Conservation (phyloP, 192 early-diverging fungal species). For the Fimicolochytrium jonesii region DNA sequence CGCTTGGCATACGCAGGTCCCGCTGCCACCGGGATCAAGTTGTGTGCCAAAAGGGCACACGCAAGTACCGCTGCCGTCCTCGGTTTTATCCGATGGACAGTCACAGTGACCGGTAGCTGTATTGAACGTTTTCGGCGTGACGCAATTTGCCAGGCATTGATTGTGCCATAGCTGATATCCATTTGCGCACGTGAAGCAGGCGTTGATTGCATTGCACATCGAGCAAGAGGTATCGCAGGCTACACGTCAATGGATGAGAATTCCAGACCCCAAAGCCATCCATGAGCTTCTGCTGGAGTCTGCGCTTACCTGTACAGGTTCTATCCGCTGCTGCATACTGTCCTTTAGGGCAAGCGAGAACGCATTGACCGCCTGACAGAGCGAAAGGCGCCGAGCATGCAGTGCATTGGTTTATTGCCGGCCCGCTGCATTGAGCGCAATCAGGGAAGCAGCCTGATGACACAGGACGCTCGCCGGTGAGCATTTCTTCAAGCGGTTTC, state of each 20-base stretch:
- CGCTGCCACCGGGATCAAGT: neutral
- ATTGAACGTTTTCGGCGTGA: neutral
- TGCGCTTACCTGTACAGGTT: constrained; percentile 8
- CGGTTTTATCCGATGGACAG: neutral
- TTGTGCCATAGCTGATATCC: constrained; percentile 8
- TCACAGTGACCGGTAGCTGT: neutral
- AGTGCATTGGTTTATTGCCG: constrained; percentile 1
- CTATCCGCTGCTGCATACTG: constrained; percentile 1
- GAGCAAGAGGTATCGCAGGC: constrained; percentile 7
- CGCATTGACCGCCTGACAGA: constrained; percentile 4
- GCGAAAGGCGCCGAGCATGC: constrained; percentile 6
- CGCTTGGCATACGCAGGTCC: neutral
- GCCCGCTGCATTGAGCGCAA: constrained; percentile 6
- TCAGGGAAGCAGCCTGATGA: constrained; percentile 17
- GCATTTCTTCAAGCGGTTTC: neutral
- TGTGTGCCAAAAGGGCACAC: neutral
- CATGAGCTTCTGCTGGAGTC: neutral
- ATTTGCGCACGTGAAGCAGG: constrained; percentile 10
- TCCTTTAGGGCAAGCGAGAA: constrained; percentile 1
- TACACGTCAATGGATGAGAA: neutral
- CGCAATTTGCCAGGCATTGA: neutral
- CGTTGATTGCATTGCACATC: constrained; percentile 7
- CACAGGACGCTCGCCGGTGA: neutral
- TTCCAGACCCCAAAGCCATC: neutral
- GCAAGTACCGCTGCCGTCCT: neutral